Percentiles rank a stretch among this genome's conserved stretches.
Conservation (phyloP, 1,284 basidiomycete species). For the Cutaneotrichosporon sp. region DNA sequence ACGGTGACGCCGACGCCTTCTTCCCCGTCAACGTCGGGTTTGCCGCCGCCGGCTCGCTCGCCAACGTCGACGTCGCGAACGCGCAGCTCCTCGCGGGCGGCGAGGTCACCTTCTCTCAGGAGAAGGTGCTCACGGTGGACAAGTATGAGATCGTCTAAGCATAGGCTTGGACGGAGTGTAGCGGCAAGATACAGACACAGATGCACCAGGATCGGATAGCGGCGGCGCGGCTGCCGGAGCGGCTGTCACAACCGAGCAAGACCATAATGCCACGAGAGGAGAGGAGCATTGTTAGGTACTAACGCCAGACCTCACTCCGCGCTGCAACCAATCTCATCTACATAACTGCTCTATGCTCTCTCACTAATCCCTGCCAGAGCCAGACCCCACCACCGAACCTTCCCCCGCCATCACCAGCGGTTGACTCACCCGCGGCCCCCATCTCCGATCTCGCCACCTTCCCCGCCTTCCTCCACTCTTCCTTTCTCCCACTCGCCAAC, state of each 20-base stretch:
- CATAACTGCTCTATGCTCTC: not conserved
- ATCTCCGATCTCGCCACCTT: not conserved
- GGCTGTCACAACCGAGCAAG: too few relatives aligned
- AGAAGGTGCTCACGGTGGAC: constrained; percentile 70
- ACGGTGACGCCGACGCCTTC: constrained; percentile 78
- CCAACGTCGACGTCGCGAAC: constrained; percentile 64
- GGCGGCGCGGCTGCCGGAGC: not conserved
- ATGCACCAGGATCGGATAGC: constrained; percentile 4
- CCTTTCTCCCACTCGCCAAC: too few relatives aligned
- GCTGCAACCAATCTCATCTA: not conserved
- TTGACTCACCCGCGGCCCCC: not conserved
- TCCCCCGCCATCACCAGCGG: not conserved
- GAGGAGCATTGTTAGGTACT: too few relatives aligned
- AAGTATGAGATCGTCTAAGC: constrained; percentile 60
- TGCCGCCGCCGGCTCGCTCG: constrained; percentile 73
- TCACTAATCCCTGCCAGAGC: too few relatives aligned
- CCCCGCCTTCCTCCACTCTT: not conserved
- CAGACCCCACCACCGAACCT: not conserved
- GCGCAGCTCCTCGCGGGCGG: constrained; percentile 64
- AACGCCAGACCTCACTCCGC: not conserved
- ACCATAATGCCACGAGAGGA: too few relatives aligned
- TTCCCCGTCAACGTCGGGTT: constrained; percentile 91
- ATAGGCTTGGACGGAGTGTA: not conserved
- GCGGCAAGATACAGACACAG: constrained; percentile 4
- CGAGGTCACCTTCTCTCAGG: constrained; percentile 71